Conservation (phyloP, 2,329 filamentous ascomycete species). For the Fusarium setosum region DNA sequence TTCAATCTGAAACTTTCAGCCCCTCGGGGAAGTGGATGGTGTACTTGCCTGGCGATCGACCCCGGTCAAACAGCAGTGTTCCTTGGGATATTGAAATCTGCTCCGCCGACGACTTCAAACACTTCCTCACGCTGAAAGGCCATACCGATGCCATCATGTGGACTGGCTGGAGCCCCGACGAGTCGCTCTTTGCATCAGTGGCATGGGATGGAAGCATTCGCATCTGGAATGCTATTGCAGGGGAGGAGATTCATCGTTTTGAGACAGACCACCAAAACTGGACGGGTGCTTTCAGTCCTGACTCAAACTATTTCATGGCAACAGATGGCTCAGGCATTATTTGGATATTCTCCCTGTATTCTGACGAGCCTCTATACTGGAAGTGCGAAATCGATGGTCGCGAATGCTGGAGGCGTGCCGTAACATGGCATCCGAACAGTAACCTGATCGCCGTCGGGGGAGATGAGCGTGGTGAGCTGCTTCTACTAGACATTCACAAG, state of each 20-base stretch:
- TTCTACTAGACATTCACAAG: constrained; percentile 1
- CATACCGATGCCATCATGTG: constrained; percentile 21
- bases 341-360: not conserved
- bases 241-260: constrained; percentile 6
- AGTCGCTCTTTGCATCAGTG: constrained; percentile 19
- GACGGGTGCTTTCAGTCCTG: constrained; percentile 14
- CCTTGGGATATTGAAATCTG: constrained; percentile 13
- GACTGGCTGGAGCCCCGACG: constrained; percentile 24
- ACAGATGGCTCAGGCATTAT: constrained; percentile 15
- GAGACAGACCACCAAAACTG: constrained; percentile 16
- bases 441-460: constrained; percentile 17
- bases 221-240: constrained; percentile 14
- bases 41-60: not conserved
- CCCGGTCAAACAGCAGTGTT: not conserved
- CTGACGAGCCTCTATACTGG: constrained; percentile 1
- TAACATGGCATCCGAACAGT: constrained; percentile 20
- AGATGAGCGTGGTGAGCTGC: constrained; percentile 3
- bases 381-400: not conserved
- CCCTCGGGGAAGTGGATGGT: constrained; percentile 8
- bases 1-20: constrained; percentile 9
- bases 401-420: constrained; percentile 5
- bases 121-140: not conserved
- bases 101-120: not conserved
- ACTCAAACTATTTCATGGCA: constrained; percentile 6
- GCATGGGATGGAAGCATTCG: constrained; percentile 19